phyloP scores from a whole-genome alignment of 352 stramenopile species.

The Phytophthora pluvialis region DNA sequence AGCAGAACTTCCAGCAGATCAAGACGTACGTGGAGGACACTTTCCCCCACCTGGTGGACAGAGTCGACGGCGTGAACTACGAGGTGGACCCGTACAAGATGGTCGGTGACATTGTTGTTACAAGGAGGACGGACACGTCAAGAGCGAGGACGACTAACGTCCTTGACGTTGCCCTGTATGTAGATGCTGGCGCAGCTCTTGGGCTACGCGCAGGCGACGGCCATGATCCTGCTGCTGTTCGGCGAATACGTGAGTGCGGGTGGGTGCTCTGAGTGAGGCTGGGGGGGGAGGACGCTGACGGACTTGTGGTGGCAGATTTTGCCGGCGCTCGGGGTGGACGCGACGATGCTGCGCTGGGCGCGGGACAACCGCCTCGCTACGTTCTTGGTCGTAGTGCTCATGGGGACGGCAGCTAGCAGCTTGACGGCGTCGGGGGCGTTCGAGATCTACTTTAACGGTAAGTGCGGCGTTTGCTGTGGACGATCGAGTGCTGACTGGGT shows the following conservation, averaged over 20 bases:
- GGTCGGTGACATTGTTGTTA: constrained; percentile 25
- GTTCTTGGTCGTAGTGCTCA: constrained; percentile 72
- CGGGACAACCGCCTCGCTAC: constrained; percentile 73
- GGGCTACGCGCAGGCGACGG: constrained; percentile 53
- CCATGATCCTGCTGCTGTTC: constrained; percentile 68
- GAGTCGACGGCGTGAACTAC: constrained; percentile 68
- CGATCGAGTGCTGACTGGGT: constrained; percentile 6
- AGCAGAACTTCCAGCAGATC: constrained; percentile 80
- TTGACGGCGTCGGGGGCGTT: constrained; percentile 79
- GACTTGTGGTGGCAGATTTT: constrained; percentile 47
- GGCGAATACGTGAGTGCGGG: constrained; percentile 59
- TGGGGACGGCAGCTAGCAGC: constrained; percentile 65
- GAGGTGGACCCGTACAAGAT: constrained; percentile 59
- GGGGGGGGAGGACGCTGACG: constrained; percentile 1
- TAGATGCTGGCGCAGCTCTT: constrained; percentile 52
- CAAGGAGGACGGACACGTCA: neutral
- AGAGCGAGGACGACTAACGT: neutral
- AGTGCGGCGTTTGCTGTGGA: neutral
- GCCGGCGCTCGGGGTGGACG: constrained; percentile 49
- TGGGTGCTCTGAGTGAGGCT: neutral
- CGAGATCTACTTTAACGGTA: constrained; percentile 86
- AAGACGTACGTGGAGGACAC: constrained; percentile 73
- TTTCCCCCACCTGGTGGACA: constrained; percentile 74
- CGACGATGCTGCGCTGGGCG: constrained; percentile 63
- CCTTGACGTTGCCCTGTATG: constrained; percentile 22